Percentiles rank a stretch among this genome's conserved stretches.
Conservation (phyloP, 805 yeast species). For the Metschnikowia santaceciliae region DNA sequence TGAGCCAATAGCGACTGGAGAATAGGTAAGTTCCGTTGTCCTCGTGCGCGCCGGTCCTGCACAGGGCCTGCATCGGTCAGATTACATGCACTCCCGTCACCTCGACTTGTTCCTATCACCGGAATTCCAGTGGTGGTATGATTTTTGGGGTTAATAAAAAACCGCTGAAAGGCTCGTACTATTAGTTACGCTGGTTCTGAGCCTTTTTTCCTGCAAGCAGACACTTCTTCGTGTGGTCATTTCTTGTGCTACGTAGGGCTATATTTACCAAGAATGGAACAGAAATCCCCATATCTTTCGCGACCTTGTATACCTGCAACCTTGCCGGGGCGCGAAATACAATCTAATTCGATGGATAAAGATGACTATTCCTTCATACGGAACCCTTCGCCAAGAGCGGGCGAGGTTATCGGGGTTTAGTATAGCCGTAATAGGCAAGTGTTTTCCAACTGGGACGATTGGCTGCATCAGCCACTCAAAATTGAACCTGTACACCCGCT, state of each 20-base stretch:
- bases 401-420: neutral
- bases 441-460: too few relatives aligned
- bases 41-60: conserved; percentile 1
- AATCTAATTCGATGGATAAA: conserved; percentile 2
- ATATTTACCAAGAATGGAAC: neutral
- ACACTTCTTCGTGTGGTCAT: too few relatives aligned
- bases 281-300: conserved; percentile 1
- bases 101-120: neutral
- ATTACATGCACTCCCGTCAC: neutral
- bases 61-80: neutral
- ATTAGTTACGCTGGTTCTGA: too few relatives aligned
- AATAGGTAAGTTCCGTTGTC: neutral
- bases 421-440: neutral
- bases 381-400: neutral
- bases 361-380: neutral
- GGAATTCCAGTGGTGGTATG: neutral
- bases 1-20: neutral
- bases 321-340: neutral
- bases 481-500: too few relatives aligned
- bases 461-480: too few relatives aligned
- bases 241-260: neutral
- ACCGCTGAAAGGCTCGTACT: too few relatives aligned
- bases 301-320: conserved; percentile 1
- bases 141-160: neutral
- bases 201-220: too few relatives aligned